Percentiles rank a stretch among this genome's conserved stretches.
Conservation (phyloP, 192 early-diverging fungal species). For the Ambispora gerdemannii region DNA sequence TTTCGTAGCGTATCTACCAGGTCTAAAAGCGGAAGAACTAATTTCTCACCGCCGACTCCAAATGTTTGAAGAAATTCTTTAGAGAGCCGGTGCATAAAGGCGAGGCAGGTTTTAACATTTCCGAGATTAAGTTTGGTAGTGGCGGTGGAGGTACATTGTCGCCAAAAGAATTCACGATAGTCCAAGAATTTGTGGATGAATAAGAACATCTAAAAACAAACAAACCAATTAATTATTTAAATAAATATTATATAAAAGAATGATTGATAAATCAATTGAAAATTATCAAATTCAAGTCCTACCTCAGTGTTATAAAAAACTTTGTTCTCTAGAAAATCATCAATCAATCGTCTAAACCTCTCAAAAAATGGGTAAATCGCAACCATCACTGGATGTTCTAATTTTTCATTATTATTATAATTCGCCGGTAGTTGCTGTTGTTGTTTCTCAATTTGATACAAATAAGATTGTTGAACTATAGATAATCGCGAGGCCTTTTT, state of each 20-base stretch:
- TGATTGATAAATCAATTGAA: background rate
- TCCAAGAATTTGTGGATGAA: conserved; percentile 48
- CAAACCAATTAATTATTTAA: background rate
- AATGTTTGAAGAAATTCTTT: too few species aligned
- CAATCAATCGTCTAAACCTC: conserved; percentile 19
- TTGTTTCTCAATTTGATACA: too few species aligned
- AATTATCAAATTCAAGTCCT: too few species aligned
- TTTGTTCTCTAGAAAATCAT: conserved; percentile 31
- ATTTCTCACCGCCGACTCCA: background rate
- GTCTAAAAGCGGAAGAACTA: conserved; percentile 26
- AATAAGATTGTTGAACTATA: conserved; percentile 44
- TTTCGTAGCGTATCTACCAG: conserved; percentile 35
- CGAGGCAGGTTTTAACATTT: conserved; percentile 50
- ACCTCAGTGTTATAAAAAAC: conserved; percentile 32
- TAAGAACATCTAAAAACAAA: conserved; percentile 28
- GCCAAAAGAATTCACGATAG: conserved; percentile 52
- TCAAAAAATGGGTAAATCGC: conserved; percentile 48
- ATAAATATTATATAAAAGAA: background rate
- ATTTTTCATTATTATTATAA: conserved; percentile 41
- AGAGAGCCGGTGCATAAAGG: conserved; percentile 46
- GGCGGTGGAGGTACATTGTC: conserved; percentile 35
- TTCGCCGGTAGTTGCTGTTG: conserved; percentile 39
- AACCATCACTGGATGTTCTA: conserved; percentile 44
- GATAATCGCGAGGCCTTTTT: conserved; percentile 35
- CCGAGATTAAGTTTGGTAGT: conserved; percentile 44